Evolutionary conservation across 768 basidiomycete species (phyloP).

Genomic region (Mycena indigotica): DNA sequence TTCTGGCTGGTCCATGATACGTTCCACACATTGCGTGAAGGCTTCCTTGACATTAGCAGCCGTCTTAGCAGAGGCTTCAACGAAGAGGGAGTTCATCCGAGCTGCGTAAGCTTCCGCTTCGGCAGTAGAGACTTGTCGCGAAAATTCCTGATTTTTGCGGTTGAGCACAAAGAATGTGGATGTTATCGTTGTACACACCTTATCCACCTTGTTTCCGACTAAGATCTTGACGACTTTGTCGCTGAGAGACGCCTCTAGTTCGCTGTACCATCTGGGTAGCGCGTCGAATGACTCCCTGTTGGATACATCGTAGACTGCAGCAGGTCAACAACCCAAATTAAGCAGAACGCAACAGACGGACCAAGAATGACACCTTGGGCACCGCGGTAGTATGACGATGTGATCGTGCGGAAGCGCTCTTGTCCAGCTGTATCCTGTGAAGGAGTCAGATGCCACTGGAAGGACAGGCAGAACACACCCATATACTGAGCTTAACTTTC

Average conservation of each 20-base stretch:
- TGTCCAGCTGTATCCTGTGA: conserved; percentile 91
- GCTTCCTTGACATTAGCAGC: conserved; percentile 79
- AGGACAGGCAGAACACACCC: conserved; percentile 62
- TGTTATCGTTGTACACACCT: conserved; percentile 49
- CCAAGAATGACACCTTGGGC: conserved; percentile 83
- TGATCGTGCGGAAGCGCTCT: conserved; percentile 94
- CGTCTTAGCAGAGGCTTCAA: conserved; percentile 94
- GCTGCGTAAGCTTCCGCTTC: conserved; percentile 83
- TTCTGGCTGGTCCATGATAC: conserved; percentile 82
- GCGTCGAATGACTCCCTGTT: conserved; percentile 92
- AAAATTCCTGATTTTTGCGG: conserved; percentile 67
- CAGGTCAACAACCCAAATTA: conserved; percentile 5
- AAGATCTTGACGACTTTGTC: conserved; percentile 89
- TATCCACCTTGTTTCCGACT: conserved; percentile 94
- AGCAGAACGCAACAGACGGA: conserved; percentile 36
- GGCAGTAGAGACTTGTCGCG: conserved; percentile 77
- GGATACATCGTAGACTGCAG: conserved; percentile 90
- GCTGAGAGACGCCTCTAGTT: conserved; percentile 91
- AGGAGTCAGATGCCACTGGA: neutral
- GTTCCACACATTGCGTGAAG: conserved; percentile 71
- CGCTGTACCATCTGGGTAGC: conserved; percentile 89
- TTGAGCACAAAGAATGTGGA: neutral
- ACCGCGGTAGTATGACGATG: conserved; percentile 91
- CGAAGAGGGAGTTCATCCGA: conserved; percentile 81
- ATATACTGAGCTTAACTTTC: conserved; percentile 93